Conservation (phyloP, 108 stramenopile species). For the Skeletonema marinoi region DNA sequence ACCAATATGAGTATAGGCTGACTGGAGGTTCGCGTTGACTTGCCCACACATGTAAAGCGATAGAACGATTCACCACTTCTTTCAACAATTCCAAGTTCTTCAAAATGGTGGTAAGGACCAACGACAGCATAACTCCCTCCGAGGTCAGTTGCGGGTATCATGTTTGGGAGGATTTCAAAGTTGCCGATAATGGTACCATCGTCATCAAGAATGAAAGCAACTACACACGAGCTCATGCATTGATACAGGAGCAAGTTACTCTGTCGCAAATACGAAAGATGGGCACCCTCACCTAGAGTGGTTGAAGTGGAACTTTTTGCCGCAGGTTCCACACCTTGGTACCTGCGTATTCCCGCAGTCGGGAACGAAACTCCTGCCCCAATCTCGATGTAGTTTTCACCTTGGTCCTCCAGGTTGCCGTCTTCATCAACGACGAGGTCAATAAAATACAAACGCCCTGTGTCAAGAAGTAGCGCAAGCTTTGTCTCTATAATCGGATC, state of each 20-base stretch:
- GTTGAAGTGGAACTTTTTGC: slow-evolving; percentile 46
- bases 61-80: slow-evolving; percentile 47
- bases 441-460: slow-evolving; percentile 59
- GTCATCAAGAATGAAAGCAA: slow-evolving; percentile 64
- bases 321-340: slow-evolving; percentile 36
- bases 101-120: slow-evolving; percentile 73
- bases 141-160: slow-evolving; percentile 46
- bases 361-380: slow-evolving; percentile 56
- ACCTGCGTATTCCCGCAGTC: slow-evolving; percentile 53
- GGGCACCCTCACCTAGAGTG: slow-evolving; percentile 69
- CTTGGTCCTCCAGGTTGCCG: slow-evolving; percentile 52
- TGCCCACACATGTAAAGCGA: slow-evolving; percentile 62
- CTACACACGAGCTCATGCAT: slow-evolving; percentile 58
- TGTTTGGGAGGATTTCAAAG: slow-evolving; percentile 74
- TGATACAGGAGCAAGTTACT: slow-evolving; percentile 72
- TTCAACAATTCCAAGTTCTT: slow-evolving; percentile 53
- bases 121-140: slow-evolving; percentile 39
- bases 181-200: slow-evolving; percentile 56
- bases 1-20: slow-evolving; percentile 60
- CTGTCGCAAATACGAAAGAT: slow-evolving; percentile 53
- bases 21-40: slow-evolving; percentile 44
- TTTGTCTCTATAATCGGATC: slow-evolving; percentile 23
- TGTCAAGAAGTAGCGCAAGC: slow-evolving; percentile 63
- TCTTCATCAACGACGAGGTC: slow-evolving; percentile 51
- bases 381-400: slow-evolving; percentile 53